phyloP scores from a whole-genome alignment of 2,329 filamentous ascomycete species.

The Mariannaea sp. region DNA sequence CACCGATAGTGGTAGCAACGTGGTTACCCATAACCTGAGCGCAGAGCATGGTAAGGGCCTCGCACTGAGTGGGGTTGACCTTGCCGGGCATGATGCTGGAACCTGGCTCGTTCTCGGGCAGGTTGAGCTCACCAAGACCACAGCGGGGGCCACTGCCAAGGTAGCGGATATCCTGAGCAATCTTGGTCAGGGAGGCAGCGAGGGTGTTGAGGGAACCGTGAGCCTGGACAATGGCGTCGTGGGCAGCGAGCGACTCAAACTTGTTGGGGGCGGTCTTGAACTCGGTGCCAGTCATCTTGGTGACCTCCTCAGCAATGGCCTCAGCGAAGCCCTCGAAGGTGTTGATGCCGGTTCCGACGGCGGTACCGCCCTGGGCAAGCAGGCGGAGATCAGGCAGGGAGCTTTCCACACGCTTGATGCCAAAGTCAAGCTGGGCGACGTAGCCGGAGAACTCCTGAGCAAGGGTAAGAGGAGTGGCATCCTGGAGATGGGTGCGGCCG shows the following conservation, averaged over 20 bases:
- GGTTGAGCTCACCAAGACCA: conserved; percentile 87
- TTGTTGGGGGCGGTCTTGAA: conserved; percentile 99
- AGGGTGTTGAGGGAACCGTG: conserved; percentile 93
- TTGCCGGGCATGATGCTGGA: conserved; percentile 99
- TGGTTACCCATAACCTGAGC: conserved; percentile 98
- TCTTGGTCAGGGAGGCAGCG: conserved; percentile 91
- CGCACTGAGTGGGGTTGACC: conserved; percentile 98
- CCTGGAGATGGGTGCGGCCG: conserved; percentile 94
- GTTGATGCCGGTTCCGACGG: conserved; percentile 96
- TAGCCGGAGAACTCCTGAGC: conserved; percentile 98
- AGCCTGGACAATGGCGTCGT: conserved; percentile 94
- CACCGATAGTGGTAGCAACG: conserved; percentile 87
- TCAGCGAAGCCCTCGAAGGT: conserved; percentile 96
- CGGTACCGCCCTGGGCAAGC: conserved; percentile 93
- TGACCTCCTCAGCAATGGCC: conserved; percentile 87
- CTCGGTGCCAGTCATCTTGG: conserved; percentile 87
- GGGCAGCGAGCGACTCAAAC: conserved; percentile 94
- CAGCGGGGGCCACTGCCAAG: conserved; percentile 95
- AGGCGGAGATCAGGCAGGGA: conserved; percentile 82
- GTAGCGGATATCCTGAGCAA: conserved; percentile 97
- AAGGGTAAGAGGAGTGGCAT: conserved; percentile 92
- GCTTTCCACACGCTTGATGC: conserved; percentile 84
- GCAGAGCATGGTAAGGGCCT: conserved; percentile 97
- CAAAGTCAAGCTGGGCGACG: conserved; percentile 77
- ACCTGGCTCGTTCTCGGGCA: conserved; percentile 97